Conservation (phyloP, 129 eudicot genomes). For the Tanacetum coccineum region DNA sequence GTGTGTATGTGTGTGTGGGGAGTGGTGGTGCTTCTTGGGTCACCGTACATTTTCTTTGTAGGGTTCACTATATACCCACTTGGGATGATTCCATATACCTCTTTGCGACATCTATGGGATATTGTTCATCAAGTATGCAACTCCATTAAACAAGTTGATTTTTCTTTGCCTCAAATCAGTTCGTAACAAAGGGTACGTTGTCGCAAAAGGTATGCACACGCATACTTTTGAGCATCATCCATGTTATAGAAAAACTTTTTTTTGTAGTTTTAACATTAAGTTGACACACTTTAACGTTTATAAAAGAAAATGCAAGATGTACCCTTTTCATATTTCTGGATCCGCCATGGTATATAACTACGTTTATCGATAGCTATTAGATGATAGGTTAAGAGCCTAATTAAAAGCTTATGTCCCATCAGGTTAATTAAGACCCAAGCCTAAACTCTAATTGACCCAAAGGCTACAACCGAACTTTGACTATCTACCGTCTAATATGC, state of each 20-base stretch:
- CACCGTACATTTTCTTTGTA: slow-evolving; percentile 33
- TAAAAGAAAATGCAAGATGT: neutral
- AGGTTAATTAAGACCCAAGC: too few species aligned
- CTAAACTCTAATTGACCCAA: too few species aligned
- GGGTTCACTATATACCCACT: slow-evolving; percentile 20
- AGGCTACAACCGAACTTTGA: too few species aligned
- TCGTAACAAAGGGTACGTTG: neutral
- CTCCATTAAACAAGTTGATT: neutral
- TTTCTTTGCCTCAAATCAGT: slow-evolving; percentile 3
- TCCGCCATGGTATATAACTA: too few species aligned
- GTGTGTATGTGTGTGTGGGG: neutral
- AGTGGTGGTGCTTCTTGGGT: slow-evolving; percentile 33
- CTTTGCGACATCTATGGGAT: slow-evolving; percentile 18
- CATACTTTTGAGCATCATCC: too few species aligned
- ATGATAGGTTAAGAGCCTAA: too few species aligned
- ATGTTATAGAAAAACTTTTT: too few species aligned
- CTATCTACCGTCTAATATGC: too few species aligned
- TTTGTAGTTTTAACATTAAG: too few species aligned
- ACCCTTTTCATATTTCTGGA: neutral
- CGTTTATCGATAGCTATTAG: too few species aligned
- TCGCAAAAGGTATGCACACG: neutral
- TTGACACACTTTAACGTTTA: neutral
- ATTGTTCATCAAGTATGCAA: neutral
- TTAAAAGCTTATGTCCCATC: too few species aligned
- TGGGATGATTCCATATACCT: slow-evolving; percentile 23